A percentile compares a stretch with the other conserved stretches of the same genome.
Conservation (phyloP, 345 rosid genomes). For the Pugionium cornutum region DNA sequence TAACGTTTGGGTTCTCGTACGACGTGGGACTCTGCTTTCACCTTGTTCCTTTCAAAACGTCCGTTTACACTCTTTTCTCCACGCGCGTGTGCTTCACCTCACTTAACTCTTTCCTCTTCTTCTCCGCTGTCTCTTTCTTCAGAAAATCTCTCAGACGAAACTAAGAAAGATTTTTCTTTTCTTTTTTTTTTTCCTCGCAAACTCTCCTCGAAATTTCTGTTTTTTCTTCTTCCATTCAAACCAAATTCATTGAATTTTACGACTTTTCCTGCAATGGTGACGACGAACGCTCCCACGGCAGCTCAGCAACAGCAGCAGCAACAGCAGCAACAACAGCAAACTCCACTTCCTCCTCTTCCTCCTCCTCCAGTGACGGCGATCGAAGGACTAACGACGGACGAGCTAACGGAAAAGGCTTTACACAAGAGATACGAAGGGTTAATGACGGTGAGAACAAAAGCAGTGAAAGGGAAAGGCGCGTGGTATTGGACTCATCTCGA, state of each 20-base stretch:
- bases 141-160: constrained; percentile 21
- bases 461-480: constrained; percentile 95
- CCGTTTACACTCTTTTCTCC: constrained; percentile 22
- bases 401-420: constrained; percentile 67
- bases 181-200: neutral
- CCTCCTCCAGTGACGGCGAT: constrained; percentile 35
- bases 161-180: constrained; percentile 3
- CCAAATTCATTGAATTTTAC: neutral
- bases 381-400: constrained; percentile 60
- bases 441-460: constrained; percentile 79
- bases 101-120: constrained; percentile 19
- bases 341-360: too few relatives aligned
- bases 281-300: constrained; percentile 35
- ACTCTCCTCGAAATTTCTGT: constrained; percentile 28
- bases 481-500: constrained; percentile 99
- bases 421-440: constrained; percentile 89
- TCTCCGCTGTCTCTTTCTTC: constrained; percentile 41
- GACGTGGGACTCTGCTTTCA: constrained; percentile 45
- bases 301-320: constrained; percentile 24
- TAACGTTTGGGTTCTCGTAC: constrained; percentile 27
- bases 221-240: neutral
- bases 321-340: too few relatives aligned
- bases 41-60: constrained; percentile 46
- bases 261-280: constrained; percentile 40
- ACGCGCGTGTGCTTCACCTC: constrained; percentile 37